phyloP scores from a whole-genome alignment of 164 flowering plant species.

The Kalanchoe fedtschenkoi region DNA sequence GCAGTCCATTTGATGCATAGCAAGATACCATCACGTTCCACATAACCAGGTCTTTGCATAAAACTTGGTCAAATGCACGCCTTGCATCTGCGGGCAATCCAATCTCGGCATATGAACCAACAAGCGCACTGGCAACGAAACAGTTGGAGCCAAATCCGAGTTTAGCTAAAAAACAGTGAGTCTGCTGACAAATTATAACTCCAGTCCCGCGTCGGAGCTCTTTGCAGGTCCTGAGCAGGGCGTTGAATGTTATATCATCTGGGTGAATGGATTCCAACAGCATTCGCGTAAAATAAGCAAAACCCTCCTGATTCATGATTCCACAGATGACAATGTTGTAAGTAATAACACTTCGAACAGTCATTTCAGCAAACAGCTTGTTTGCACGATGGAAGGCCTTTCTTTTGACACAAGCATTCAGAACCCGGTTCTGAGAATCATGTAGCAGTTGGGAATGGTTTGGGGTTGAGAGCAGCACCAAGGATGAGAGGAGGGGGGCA shows the following conservation, averaged over 20 bases:
- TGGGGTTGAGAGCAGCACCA: too few relatives aligned
- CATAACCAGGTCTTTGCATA: slow-evolving; percentile 36
- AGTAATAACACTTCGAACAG: slow-evolving; percentile 31
- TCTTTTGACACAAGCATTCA: slow-evolving; percentile 34
- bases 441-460: too few relatives aligned
- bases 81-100: slow-evolving; percentile 36
- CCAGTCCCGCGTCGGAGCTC: slow-evolving; percentile 16
- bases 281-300: slow-evolving; percentile 44
- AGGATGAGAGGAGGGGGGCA: too few relatives aligned
- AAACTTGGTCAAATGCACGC: slow-evolving; percentile 29
- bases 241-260: slow-evolving; percentile 35
- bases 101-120: slow-evolving; percentile 44
- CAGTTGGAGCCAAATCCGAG: slow-evolving; percentile 23
- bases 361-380: slow-evolving; percentile 51
- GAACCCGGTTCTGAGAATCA: slow-evolving; percentile 35
- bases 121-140: slow-evolving; percentile 34
- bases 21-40: slow-evolving; percentile 66
- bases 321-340: slow-evolving; percentile 56
- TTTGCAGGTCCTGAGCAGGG: slow-evolving; percentile 27
- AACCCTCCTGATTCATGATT: slow-evolving; percentile 14
- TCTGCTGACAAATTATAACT: slow-evolving; percentile 26
- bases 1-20: slow-evolving; percentile 31
- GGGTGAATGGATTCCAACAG: slow-evolving; percentile 28
- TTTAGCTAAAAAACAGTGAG: slow-evolving; percentile 41
- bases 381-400: slow-evolving; percentile 21